Percentiles rank a stretch among this genome's conserved stretches.
Conservation (phyloP, 805 yeast genomes). For the Candida ovalis region DNA sequence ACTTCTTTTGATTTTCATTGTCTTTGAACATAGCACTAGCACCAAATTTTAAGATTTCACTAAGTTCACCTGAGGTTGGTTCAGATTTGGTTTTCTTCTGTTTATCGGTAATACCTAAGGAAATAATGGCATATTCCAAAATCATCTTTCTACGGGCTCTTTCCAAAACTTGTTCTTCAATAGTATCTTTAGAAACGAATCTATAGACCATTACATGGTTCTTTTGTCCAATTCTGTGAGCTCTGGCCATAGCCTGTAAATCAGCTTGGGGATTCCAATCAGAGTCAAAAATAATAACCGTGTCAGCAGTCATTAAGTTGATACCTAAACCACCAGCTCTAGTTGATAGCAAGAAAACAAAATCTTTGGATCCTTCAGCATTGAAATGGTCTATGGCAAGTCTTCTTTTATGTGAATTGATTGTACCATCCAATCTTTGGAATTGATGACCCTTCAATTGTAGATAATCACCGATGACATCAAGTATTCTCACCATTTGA, state of each 20-base stretch:
- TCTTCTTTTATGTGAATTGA: conserved; percentile 90
- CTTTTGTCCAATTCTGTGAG: conserved; percentile 99
- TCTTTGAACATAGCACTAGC: conserved; percentile 98
- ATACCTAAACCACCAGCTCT: conserved; percentile 99
- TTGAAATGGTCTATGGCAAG: conserved; percentile 95
- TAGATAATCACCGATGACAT: conserved; percentile 89
- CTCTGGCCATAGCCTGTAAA: conserved; percentile 99
- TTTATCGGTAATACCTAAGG: conserved; percentile 88
- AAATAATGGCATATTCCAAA: conserved; percentile 94
- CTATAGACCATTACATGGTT: conserved; percentile 97
- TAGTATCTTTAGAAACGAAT: conserved; percentile 96
- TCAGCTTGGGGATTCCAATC: conserved; percentile 99
- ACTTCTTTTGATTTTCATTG: conserved; percentile 86
- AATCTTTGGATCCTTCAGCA: conserved; percentile 89
- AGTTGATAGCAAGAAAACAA: conserved; percentile 84
- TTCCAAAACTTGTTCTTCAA: conserved; percentile 95
- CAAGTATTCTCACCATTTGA: conserved; percentile 96
- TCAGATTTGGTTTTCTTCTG: conserved; percentile 55
- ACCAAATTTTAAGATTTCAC: conserved; percentile 94
- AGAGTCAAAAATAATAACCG: conserved; percentile 95
- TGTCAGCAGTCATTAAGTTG: conserved; percentile 98
- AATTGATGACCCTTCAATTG: conserved; percentile 81
- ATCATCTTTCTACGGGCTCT: conserved; percentile 98
- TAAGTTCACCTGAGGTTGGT: conserved; percentile 78
- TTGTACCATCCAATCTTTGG: conserved; percentile 95